Conservation (phyloP, 345 rosid genomes). For the Sonneratia caseolaris region DNA sequence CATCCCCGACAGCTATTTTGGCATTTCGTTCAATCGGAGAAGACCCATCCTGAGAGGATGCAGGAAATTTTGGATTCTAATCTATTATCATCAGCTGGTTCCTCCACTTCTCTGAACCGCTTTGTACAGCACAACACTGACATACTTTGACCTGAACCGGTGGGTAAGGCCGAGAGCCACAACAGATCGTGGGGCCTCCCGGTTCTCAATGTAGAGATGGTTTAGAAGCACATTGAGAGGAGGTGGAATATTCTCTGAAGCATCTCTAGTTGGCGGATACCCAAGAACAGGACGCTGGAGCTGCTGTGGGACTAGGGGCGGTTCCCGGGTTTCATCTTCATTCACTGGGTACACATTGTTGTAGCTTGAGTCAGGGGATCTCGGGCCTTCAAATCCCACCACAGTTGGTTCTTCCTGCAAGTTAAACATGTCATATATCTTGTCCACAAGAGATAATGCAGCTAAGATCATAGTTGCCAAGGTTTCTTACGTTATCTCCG, state of each 20-base stretch:
- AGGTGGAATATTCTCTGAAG: constrained; percentile 31
- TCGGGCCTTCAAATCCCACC: constrained; percentile 77
- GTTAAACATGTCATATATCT: constrained; percentile 5
- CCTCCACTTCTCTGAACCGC: constrained; percentile 68
- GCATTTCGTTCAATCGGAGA: neutral
- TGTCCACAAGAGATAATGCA: neutral
- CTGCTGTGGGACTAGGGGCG: constrained; percentile 75
- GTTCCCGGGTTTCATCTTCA: constrained; percentile 87
- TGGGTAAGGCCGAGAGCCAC: constrained; percentile 94
- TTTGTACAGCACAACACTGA: constrained; percentile 89
- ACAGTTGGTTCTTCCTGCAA: constrained; percentile 71
- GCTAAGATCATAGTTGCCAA: neutral
- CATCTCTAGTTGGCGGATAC: constrained; percentile 37
- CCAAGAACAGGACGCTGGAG: constrained; percentile 56
- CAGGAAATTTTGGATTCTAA: neutral
- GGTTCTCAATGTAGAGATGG: constrained; percentile 85
- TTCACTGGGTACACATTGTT: constrained; percentile 44
- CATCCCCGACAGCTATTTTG: constrained; percentile 2
- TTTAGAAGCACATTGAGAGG: constrained; percentile 70
- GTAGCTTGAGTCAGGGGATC: constrained; percentile 91
- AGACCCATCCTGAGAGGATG: neutral
- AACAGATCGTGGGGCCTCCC: constrained; percentile 73
- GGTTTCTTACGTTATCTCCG: neutral
- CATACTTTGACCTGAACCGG: constrained; percentile 77
- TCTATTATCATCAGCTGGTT: constrained; percentile 26